Evolutionary conservation across 1,284 basidiomycete genomes (phyloP).

Genomic region (Ustilago nuda): DNA sequence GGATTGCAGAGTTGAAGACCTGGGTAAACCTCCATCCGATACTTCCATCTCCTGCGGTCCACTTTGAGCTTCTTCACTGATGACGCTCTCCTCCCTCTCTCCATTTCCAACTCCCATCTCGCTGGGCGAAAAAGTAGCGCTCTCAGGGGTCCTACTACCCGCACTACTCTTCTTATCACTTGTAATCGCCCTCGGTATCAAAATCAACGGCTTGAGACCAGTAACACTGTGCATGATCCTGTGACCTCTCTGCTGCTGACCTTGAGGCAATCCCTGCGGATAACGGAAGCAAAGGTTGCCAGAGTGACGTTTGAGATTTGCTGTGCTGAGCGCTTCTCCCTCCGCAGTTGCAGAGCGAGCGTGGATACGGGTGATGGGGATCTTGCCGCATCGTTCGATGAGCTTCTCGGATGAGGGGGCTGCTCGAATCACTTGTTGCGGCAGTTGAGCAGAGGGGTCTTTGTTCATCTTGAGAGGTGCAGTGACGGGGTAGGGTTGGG

Average conservation of each 20-base stretch:
- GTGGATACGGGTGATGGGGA: neutral
- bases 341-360: neutral
- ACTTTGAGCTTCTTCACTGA: slow-evolving; percentile 5
- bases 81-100: slow-evolving; percentile 11
- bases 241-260: slow-evolving; percentile 17
- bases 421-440: slow-evolving; percentile 37
- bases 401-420: slow-evolving; percentile 32
- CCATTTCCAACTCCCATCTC: neutral
- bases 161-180: slow-evolving; percentile 16
- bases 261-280: slow-evolving; percentile 14
- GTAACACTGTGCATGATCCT: slow-evolving; percentile 30
- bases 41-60: neutral
- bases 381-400: neutral
- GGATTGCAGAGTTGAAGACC: slow-evolving; percentile 33
- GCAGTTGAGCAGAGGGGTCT: slow-evolving; percentile 14
- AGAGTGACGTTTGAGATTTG: slow-evolving; percentile 42
- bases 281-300: slow-evolving; percentile 30
- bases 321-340: slow-evolving; percentile 20
- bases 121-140: neutral
- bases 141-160: slow-evolving; percentile 25
- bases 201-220: slow-evolving; percentile 38
- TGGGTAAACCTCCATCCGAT: slow-evolving; percentile 9
- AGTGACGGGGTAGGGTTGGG: slow-evolving; percentile 11
- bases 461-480: slow-evolving; percentile 47
- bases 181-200: slow-evolving; percentile 26